phyloP scores from a whole-genome alignment of 23 red algal genomes.

The Gracilaria caudata region DNA sequence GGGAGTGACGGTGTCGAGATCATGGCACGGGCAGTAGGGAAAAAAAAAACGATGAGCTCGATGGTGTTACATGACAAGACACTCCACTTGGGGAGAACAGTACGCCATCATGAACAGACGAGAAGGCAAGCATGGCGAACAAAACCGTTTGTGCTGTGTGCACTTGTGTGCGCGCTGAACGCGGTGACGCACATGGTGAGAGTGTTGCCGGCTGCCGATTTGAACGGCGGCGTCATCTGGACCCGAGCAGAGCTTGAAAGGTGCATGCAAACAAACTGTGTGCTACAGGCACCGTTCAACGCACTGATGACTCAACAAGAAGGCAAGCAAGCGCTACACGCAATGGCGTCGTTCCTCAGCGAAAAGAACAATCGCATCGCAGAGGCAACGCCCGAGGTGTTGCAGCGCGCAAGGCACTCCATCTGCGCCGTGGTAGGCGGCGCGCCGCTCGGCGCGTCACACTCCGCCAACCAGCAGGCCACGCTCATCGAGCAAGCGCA shows the following conservation, averaged over 20 bases:
- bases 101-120: too few species aligned
- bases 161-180: too few species aligned
- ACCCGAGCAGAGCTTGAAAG: neutral
- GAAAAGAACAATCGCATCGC: neutral
- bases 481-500: slow-evolving; percentile 7
- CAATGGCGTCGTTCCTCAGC: neutral
- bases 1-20: too few species aligned
- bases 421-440: slow-evolving; percentile 44
- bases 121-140: too few species aligned
- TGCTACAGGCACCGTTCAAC: neutral
- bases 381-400: neutral
- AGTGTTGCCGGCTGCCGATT: too few species aligned
- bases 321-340: neutral
- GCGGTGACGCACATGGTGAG: too few species aligned
- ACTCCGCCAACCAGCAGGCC: neutral
- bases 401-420: neutral
- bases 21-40: too few species aligned
- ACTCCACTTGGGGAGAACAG: too few species aligned
- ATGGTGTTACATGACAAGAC: too few species aligned
- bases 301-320: neutral
- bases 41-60: too few species aligned
- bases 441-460: neutral
- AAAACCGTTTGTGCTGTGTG: too few species aligned
- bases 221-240: neutral
- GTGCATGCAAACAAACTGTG: neutral